Percentiles rank a stretch among this genome's conserved stretches.
Conservation (phyloP, 306 rosid species). For the Rosa persica region DNA sequence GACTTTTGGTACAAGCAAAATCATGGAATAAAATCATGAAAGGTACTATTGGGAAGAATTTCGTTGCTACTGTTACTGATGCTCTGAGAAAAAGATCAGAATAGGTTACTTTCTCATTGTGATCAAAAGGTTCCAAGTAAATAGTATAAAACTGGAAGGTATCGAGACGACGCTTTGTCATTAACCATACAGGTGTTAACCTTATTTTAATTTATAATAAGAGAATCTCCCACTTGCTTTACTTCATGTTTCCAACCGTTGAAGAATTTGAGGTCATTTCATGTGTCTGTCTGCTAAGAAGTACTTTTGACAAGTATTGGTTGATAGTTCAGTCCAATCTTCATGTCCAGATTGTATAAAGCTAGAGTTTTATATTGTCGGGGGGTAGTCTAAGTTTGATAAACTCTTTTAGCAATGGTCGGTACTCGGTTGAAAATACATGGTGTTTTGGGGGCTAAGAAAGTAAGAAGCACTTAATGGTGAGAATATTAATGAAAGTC, state of each 20-base stretch:
- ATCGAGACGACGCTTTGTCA: slow-evolving; percentile 23
- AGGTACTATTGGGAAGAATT: neutral
- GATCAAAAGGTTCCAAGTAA: slow-evolving; percentile 25
- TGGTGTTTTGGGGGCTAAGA: neutral
- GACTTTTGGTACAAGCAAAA: neutral
- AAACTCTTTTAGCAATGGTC: neutral
- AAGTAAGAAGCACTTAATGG: neutral
- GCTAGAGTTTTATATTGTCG: neutral
- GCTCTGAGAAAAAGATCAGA: neutral
- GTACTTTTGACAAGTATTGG: neutral
- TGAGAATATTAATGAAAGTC: neutral
- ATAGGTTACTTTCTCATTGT: slow-evolving; percentile 21
- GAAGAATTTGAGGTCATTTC: slow-evolving; percentile 22
- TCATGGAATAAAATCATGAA: slow-evolving; percentile 5
- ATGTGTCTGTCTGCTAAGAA: neutral
- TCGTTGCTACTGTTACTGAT: slow-evolving; percentile 1
- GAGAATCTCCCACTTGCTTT: slow-evolving; percentile 12
- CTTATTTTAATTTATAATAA: neutral
- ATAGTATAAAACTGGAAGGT: neutral
- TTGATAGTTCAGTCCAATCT: neutral
- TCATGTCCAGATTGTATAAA: neutral
- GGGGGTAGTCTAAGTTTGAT: neutral
- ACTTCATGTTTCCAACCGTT: neutral
- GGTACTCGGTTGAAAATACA: neutral
- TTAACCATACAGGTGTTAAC: slow-evolving; percentile 35